A percentile compares a stretch with the other conserved stretches of the same genome.
phyloP scores from a whole-genome alignment of 2,329 filamentous ascomycete species.

The Lojkania enalia region DNA sequence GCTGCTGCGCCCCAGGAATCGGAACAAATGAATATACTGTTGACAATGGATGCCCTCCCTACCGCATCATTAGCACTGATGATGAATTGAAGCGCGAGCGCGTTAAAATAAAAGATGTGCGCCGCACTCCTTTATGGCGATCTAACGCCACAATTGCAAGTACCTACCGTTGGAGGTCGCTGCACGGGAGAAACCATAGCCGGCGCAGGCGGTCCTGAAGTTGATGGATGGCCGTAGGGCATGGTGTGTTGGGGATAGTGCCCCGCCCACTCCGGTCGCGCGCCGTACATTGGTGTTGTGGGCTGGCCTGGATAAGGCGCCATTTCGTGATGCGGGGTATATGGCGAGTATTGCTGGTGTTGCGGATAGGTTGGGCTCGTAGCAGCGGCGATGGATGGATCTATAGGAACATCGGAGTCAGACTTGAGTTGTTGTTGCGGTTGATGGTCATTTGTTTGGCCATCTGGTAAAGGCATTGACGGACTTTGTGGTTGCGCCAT shows the following conservation, averaged over 20 bases:
- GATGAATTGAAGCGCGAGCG: neutral
- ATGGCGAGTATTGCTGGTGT: slow-evolving; percentile 80
- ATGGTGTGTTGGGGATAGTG: slow-evolving; percentile 56
- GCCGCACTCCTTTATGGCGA: neutral
- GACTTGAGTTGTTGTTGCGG: slow-evolving; percentile 72
- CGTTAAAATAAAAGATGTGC: neutral
- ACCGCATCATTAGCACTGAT: neutral
- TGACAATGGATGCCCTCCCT: slow-evolving; percentile 59
- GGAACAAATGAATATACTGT: slow-evolving; percentile 98
- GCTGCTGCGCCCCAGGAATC: slow-evolving; percentile 94
- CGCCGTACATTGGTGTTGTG: slow-evolving; percentile 64
- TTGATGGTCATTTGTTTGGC: slow-evolving; percentile 69
- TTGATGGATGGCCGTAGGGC: slow-evolving; percentile 58
- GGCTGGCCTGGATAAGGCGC: slow-evolving; percentile 69
- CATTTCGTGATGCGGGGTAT: slow-evolving; percentile 80
- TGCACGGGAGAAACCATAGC: slow-evolving; percentile 63
- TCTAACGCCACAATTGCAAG: neutral
- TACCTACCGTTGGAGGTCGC: slow-evolving; percentile 64
- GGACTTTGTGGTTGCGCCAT: slow-evolving; percentile 99
- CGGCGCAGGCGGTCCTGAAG: slow-evolving; percentile 59
- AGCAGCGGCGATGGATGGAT: slow-evolving; percentile 93
- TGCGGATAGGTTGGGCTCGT: slow-evolving; percentile 90
- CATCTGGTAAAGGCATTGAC: slow-evolving; percentile 88
- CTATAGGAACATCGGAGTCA: slow-evolving; percentile 98
- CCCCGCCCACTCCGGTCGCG: slow-evolving; percentile 71